Evolutionary conservation across 306 rosid species (phyloP), one percentile per base, ranked within the genome.

Genomic region (Inga leiocalycina): DNA sequence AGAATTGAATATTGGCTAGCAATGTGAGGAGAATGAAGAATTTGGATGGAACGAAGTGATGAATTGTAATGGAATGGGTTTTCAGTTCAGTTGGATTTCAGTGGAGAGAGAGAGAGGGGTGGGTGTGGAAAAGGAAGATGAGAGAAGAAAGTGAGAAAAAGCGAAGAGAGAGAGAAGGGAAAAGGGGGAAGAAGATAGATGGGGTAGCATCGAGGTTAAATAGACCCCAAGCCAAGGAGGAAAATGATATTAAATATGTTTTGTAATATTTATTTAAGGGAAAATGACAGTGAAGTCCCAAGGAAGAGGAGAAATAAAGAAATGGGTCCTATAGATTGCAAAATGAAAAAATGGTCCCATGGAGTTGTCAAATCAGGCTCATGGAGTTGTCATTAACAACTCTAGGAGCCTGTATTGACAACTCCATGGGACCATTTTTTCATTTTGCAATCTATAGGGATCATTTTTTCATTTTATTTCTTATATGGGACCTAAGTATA

Each of bases 171-270:
- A 61, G 41, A 46, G 48, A 44, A 44, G 43, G 76, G 37, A 20
- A 62, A 82, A 70, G 74, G 86, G 37, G 91, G 84, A 83, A 78
- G 89, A 81, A 81, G 75, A 62, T 76, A 32, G 89, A 80, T 22
- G 74, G 79, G 79, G 79, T 43, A 7, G 75, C 27, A 77, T 71
- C 34, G 80, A 39, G 80, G 82, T 89, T 95, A 92, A 86, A 95
- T 93, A 93, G 92, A 79, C 81, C 80, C 71, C 64, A 44, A 41
- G 3, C 34, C 57, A 71, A 41, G 27, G 6, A 2, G 22, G 0
- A 34, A 37, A 67, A 17, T 15, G 17, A 14, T 66, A 32, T 65
- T 65, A 19, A 17, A 54, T 27, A 27, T 30, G 4, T 27, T 62
- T 27, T 17, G 19, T 54, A 54, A 8, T 20, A 20, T 56, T 54